Base-by-base conservation (phyloP, 176 grass and related monocot genomes). In the Leersia perrieri region DNA sequence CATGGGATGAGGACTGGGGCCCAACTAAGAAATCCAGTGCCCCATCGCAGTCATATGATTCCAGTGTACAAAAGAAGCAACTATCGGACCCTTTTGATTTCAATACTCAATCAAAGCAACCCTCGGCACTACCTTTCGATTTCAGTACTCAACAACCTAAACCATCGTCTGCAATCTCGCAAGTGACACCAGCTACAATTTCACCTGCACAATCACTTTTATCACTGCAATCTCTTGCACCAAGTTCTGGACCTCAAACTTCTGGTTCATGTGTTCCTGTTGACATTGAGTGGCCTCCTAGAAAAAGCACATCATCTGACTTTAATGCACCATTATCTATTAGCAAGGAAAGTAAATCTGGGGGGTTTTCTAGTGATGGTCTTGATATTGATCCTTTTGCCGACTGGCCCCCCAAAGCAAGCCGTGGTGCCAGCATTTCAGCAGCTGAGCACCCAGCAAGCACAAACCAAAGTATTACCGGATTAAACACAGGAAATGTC, bases 1-100 rank as follows among this genome's bases (percentile, higher is more conserved):
- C 97, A 78, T 99, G 97, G 97, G 97, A 99, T 64, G 97, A 99
- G 79, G 97, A 99, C 45, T 99, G 97, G 97, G 92, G 87, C 38
- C 87, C 97, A 75, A 77, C 72, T 81, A 94, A 85, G 89, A 92
- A 89, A 87, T 84, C 66, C 11, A 76, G 69, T 69, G 70, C 80
- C 51, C n/a, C 75, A 45, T 74, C 89, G 67, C 57, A 79, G 22
- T 76, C 92, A 64, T 23, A 65, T 71, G 73, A 85, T 63, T 71
- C 89, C 57, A 85, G 63, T 74, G 70, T 29, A 10, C 67, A 79
- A 79, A 82, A 47, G 74, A 90, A 83, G 42, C 79, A 86, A 79
- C 60, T 75, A 11, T 88, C 76, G 73, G 73, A 80, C 29, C 84
- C 87, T 69, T 72, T 75, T 73, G 64, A 91, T 25, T 74, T 91